phyloP scores from a whole-genome alignment of 2,329 filamentous ascomycete species.

The Bertia moriformis region DNA sequence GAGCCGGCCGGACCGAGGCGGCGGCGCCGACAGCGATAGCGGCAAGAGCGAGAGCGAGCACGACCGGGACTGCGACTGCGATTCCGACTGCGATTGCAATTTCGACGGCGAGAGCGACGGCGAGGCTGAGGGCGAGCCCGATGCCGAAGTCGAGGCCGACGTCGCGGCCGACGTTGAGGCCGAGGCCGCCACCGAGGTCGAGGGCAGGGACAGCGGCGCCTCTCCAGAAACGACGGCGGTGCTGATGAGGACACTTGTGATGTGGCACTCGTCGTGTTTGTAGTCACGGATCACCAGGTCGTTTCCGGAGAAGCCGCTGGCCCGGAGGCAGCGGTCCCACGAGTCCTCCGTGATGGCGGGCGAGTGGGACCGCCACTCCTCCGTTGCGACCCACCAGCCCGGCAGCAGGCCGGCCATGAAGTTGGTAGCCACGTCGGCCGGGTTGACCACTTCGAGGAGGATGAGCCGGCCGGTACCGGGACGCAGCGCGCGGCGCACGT shows the following conservation, averaged over 20 bases:
- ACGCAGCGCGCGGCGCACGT: not conserved
- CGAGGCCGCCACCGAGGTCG: not conserved
- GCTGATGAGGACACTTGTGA: constrained; percentile 5
- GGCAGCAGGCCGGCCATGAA: not conserved
- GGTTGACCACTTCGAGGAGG: not conserved
- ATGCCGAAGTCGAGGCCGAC: too few species aligned
- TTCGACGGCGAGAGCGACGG: too few species aligned
- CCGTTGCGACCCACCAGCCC: constrained; percentile 2
- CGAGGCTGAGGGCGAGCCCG: too few species aligned
- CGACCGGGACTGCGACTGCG: too few species aligned
- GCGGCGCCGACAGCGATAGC: too few species aligned
- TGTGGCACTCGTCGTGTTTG: constrained; percentile 4
- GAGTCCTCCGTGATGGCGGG: not conserved
- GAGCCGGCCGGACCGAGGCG: too few species aligned
- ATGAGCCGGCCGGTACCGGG: constrained; percentile 1
- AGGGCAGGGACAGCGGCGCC: not conserved
- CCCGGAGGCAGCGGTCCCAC: constrained; percentile 1
- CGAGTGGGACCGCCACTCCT: not conserved
- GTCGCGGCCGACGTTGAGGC: constrained; percentile 1
- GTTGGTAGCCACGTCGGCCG: not conserved
- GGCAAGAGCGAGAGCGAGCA: too few species aligned
- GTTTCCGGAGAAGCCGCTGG: not conserved
- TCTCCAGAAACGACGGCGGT: constrained; percentile 4
- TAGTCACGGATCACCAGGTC: not conserved
- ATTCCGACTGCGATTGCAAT: too few species aligned